Conservation (phyloP, 352 stramenopile species). For the Pythium folliculosum region DNA sequence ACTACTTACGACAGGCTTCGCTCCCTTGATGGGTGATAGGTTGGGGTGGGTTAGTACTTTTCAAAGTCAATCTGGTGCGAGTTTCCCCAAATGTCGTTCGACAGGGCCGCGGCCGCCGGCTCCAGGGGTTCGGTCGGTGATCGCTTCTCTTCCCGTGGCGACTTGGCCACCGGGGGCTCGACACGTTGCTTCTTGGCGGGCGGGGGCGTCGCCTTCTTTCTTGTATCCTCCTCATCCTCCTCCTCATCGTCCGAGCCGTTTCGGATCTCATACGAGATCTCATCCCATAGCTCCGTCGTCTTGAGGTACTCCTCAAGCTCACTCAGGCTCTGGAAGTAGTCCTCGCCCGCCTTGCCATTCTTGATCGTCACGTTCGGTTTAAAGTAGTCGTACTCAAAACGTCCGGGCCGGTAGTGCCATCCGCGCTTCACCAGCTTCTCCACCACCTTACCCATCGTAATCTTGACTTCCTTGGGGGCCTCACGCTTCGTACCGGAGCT, state of each 20-base stretch:
- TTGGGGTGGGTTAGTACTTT: constrained; percentile 16
- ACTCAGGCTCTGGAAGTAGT: constrained; percentile 74
- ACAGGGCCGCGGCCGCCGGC: constrained; percentile 60
- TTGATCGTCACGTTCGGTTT: constrained; percentile 62
- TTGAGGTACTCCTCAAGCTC: constrained; percentile 74
- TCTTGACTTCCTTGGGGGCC: constrained; percentile 24
- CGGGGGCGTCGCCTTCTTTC: constrained; percentile 2
- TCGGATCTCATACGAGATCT: constrained; percentile 48
- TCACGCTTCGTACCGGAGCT: constrained; percentile 11
- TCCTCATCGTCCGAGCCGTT: constrained; percentile 28
- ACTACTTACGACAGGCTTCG: constrained; percentile 2
- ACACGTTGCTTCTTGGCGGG: constrained; percentile 33
- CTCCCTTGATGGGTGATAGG: not conserved
- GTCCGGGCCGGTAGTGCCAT: constrained; percentile 69
- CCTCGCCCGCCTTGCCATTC: constrained; percentile 51
- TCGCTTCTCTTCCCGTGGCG: constrained; percentile 9
- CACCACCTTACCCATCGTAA: constrained; percentile 64
- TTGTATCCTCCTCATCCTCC: not conserved
- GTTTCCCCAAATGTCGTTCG: constrained; percentile 84
- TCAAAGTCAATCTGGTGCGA: constrained; percentile 80
- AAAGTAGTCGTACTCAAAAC: constrained; percentile 88
- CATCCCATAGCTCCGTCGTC: constrained; percentile 58
- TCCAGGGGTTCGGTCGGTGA: constrained; percentile 23
- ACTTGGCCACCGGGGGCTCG: not conserved
- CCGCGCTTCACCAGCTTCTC: constrained; percentile 54